Percentiles rank a stretch among this genome's conserved stretches.
phyloP scores from a whole-genome alignment of 164 flowering plant species.

The Macadamia integrifolia region DNA sequence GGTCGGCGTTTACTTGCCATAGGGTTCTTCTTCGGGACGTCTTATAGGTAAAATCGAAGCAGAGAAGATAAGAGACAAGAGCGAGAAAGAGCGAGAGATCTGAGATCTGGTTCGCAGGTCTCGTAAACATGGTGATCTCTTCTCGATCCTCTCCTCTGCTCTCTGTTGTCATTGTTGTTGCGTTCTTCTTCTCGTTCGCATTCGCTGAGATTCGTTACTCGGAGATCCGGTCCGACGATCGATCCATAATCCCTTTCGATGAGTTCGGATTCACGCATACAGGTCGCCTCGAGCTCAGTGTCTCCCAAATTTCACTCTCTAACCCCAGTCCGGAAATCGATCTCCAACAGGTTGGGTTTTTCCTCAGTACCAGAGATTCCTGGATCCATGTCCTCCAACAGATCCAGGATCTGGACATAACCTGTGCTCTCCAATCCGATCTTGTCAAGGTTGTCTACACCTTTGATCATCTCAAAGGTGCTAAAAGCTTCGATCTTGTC shows the following conservation, averaged over 20 bases:
- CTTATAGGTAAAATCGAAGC: too few relatives aligned
- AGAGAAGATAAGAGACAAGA: not conserved
- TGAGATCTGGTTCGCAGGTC: not conserved
- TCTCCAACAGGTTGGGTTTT: conserved; percentile 65
- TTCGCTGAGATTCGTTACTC: conserved; percentile 59
- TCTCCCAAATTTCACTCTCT: conserved; percentile 48
- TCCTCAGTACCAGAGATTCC: conserved; percentile 73
- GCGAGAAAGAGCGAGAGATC: not conserved
- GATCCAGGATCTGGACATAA: conserved; percentile 52
- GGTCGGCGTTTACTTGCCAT: too few relatives aligned
- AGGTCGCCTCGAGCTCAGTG: conserved; percentile 73
- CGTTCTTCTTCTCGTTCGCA: conserved; percentile 17
- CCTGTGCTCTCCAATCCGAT: conserved; percentile 66
- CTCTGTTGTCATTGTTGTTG: conserved; percentile 21
- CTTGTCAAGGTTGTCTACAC: conserved; percentile 41
- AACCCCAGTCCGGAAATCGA: conserved; percentile 34
- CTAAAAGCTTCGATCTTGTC: conserved; percentile 4
- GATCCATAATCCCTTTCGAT: conserved; percentile 81
- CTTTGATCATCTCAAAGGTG: conserved; percentile 29
- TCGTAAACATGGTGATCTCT: conserved; percentile 29
- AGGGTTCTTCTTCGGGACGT: too few relatives aligned
- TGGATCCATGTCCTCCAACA: conserved; percentile 78
- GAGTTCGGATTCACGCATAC: conserved; percentile 84
- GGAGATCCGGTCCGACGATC: conserved; percentile 56
- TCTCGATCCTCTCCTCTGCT: conserved; percentile 6